Conservation (phyloP, 2,329 filamentous ascomycete species). For the Emmonsia crescens region DNA sequence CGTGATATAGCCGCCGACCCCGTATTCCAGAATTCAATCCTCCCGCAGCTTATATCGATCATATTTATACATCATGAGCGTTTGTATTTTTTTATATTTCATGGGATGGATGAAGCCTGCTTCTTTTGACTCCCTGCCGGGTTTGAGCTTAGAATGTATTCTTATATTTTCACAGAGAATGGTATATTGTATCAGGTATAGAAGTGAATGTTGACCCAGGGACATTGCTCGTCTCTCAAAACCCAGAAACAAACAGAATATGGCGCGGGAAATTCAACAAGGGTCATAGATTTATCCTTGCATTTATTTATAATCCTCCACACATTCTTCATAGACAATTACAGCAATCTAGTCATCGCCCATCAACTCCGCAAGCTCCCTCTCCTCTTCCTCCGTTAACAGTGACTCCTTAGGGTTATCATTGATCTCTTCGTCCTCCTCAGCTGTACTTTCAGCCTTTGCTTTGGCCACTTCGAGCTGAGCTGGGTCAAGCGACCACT, state of each 20-base stretch:
- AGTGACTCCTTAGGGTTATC: slow-evolving; percentile 40
- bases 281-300: background rate
- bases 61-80: background rate
- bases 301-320: background rate
- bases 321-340: background rate
- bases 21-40: no score
- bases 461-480: slow-evolving; percentile 48
- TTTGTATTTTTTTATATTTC: background rate
- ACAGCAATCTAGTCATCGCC: slow-evolving; percentile 43
- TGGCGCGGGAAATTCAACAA: background rate
- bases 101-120: background rate
- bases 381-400: slow-evolving; percentile 83
- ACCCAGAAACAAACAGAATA: background rate
- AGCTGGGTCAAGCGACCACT: slow-evolving; percentile 61
- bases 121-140: background rate
- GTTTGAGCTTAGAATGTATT: background rate
- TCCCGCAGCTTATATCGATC: no score
- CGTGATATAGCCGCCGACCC: background rate
- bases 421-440: slow-evolving; percentile 34
- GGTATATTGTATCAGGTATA: background rate
- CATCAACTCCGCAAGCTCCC: slow-evolving; percentile 85
- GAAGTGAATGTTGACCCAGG: background rate
- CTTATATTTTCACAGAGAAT: background rate
- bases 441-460: slow-evolving; percentile 34
- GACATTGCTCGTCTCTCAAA: no score